These are phyloP conservation scores for Fraxinus velutina DNA, from an alignment of 305 asterid species.

Conservation along the genomic window DNA sequence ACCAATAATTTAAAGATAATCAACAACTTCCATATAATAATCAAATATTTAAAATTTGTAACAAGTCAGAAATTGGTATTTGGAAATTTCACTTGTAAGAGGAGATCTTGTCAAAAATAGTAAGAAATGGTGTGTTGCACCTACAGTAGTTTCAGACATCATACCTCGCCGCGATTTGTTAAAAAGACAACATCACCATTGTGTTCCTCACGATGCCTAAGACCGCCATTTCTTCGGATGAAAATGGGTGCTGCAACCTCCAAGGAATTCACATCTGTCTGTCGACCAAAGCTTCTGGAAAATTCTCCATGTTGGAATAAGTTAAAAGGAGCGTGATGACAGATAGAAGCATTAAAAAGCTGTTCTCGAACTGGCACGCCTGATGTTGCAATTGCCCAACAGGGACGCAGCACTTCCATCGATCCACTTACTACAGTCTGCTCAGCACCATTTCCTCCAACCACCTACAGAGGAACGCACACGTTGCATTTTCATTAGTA, in stretches of 20 bases:
- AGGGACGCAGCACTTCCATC: slow-evolving; percentile 88
- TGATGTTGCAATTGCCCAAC: slow-evolving; percentile 98
- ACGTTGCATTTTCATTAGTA: slow-evolving; percentile 5
- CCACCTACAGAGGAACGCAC: slow-evolving; percentile 49
- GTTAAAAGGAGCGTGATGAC: slow-evolving; percentile 86
- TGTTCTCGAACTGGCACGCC: slow-evolving; percentile 96
- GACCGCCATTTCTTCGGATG: slow-evolving; percentile 80
- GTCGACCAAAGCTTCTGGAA: slow-evolving; percentile 62
- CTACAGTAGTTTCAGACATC: slow-evolving; percentile 1
- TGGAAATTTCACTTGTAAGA: background rate
- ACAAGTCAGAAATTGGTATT: background rate
- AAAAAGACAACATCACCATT: slow-evolving; percentile 89
- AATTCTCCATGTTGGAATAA: slow-evolving; percentile 80
- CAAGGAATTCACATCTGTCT: slow-evolving; percentile 56
- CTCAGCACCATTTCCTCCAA: slow-evolving; percentile 94
- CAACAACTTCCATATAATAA: background rate
- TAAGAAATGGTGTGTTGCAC: background rate
- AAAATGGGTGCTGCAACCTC: slow-evolving; percentile 95
- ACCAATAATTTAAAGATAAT: background rate
- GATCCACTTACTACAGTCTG: slow-evolving; percentile 92
- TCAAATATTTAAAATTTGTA: background rate
- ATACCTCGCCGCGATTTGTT: slow-evolving; percentile 96
- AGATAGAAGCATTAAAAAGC: slow-evolving; percentile 92
- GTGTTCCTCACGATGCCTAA: slow-evolving; percentile 81
- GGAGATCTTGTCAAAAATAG: background rate